Conservation (phyloP, 2,329 filamentous ascomycete genomes). For the Trichoderma sp. region DNA sequence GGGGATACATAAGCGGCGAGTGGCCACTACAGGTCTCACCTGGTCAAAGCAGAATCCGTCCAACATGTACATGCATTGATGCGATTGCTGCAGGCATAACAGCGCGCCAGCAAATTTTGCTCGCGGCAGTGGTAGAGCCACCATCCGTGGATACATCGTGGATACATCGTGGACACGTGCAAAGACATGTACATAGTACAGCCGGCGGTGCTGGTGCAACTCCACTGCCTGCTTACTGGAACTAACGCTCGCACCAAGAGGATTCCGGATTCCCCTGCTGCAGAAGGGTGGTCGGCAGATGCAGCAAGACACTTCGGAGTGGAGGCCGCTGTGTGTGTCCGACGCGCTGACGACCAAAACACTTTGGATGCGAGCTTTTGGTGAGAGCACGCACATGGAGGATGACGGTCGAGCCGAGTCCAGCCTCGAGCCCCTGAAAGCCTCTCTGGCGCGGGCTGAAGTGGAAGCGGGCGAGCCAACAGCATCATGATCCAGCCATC, state of each 20-base stretch:
- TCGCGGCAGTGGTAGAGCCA: background rate
- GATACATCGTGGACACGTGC: too few species aligned
- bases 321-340: background rate
- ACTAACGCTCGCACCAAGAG: background rate
- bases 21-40: background rate
- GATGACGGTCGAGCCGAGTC: conserved; percentile 16
- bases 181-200: too few species aligned
- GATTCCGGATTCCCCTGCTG: conserved; percentile 8
- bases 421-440: conserved; percentile 16
- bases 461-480: conserved; percentile 13
- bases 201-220: background rate
- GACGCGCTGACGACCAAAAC: conserved; percentile 3
- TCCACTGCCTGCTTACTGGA: conserved; percentile 13
- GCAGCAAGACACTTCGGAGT: conserved; percentile 17
- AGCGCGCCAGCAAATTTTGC: background rate
- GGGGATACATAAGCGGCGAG: conserved; percentile 2
- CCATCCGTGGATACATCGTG: background rate
- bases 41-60: background rate
- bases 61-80: background rate
- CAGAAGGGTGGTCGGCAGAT: conserved; percentile 12
- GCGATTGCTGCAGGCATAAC: background rate
- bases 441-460: conserved; percentile 16
- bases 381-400: conserved; percentile 4
- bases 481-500: conserved; percentile 8
- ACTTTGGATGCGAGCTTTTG: background rate